Evolutionary conservation across 768 basidiomycete genomes (phyloP).

Genomic region (Leccinum sublutescens): DNA sequence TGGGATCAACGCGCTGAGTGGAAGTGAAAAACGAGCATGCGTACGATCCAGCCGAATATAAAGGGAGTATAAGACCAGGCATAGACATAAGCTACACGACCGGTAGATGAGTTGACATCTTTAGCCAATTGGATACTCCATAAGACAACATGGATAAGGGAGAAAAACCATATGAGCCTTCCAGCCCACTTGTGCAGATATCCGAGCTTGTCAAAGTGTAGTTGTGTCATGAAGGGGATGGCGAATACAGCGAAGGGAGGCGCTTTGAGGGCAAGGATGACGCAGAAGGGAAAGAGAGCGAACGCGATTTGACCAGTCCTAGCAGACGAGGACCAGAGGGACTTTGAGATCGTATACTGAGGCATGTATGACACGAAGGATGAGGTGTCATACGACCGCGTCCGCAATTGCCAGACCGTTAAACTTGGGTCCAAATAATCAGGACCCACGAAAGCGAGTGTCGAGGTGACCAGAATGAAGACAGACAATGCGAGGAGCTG

Average conservation of each 20-base stretch:
- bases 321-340: conserved; percentile 70
- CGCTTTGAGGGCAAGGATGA: conserved; percentile 68
- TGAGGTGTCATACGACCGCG: conserved; percentile 29
- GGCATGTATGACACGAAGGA: conserved; percentile 42
- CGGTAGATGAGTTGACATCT: conserved; percentile 46
- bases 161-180: conserved; percentile 64
- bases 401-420: conserved; percentile 42
- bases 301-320: conserved; percentile 71
- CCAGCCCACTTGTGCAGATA: conserved; percentile 72
- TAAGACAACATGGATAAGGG: conserved; percentile 55
- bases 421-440: conserved; percentile 62
- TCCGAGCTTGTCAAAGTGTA: conserved; percentile 76
- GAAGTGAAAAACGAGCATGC: conserved; percentile 19
- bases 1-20: conserved; percentile 3
- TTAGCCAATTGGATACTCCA: conserved; percentile 67
- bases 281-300: conserved; percentile 65
- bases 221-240: conserved; percentile 54
- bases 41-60: conserved; percentile 57
- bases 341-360: conserved; percentile 61
- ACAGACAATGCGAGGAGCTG: conserved; percentile 52
- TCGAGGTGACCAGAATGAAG: conserved; percentile 42
- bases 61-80: conserved; percentile 63
- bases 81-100: conserved; percentile 44
- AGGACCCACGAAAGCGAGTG: conserved; percentile 56
- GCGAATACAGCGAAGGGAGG: conserved; percentile 74